These are phyloP conservation scores for Boechera divaricarpa DNA, from an alignment of 345 rosid species.

Conservation along the genomic window DNA sequence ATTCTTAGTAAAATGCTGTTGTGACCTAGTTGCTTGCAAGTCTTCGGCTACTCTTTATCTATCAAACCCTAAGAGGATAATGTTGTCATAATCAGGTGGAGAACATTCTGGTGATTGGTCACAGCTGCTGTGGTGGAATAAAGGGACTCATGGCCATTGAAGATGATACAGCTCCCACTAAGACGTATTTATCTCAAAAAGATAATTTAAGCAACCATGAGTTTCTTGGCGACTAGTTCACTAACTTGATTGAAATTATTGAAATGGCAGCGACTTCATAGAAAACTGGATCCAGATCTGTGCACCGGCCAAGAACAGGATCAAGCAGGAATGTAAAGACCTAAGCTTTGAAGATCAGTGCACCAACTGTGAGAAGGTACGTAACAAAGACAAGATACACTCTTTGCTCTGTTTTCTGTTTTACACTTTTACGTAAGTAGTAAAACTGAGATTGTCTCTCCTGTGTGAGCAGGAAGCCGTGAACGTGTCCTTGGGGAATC, in stretches of 20 bases:
- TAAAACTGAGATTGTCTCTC: constrained; percentile 13
- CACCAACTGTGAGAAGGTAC: constrained; percentile 82
- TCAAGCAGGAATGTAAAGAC: constrained; percentile 54
- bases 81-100: constrained; percentile 65
- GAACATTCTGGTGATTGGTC: constrained; percentile 86
- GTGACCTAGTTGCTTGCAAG: constrained; percentile 4
- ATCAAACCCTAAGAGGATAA: no score
- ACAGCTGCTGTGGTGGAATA: constrained; percentile 96
- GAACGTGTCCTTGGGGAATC: constrained; percentile 76
- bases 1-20: constrained; percentile 15
- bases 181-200: constrained; percentile 28
- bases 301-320: constrained; percentile 71
- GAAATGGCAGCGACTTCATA: constrained; percentile 73
- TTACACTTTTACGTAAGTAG: not conserved
- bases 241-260: constrained; percentile 28
- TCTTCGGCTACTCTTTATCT: no score
- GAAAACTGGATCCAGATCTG: constrained; percentile 90
- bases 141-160: constrained; percentile 81
- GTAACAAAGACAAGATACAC: not conserved
- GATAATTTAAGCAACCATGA: constrained; percentile 4
- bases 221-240: constrained; percentile 3
- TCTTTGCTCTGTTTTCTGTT: not conserved
- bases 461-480: constrained; percentile 63
- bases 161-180: constrained; percentile 44
- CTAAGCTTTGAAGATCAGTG: constrained; percentile 73